phyloP scores from a whole-genome alignment of 2,329 filamentous ascomycete genomes.

The Alternaria tenuissima region DNA sequence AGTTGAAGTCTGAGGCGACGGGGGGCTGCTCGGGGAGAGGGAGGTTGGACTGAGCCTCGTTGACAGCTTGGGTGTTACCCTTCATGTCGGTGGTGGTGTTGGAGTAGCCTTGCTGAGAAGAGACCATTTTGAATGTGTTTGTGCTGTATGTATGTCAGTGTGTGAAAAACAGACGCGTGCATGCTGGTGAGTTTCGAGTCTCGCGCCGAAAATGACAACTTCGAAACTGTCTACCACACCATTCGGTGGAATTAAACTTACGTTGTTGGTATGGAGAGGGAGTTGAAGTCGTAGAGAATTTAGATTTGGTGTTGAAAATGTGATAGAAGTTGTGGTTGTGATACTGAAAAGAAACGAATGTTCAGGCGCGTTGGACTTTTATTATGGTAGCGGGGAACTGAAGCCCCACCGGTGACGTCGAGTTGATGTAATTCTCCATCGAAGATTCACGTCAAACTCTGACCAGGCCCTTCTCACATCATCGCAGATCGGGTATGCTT shows the following conservation, averaged over 20 bases:
- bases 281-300: neutral
- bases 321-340: slow-evolving; percentile 10
- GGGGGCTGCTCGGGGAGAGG: slow-evolving; percentile 82
- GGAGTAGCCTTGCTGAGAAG: slow-evolving; percentile 35
- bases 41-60: slow-evolving; percentile 74
- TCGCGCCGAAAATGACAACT: slow-evolving; percentile 1
- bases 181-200: neutral
- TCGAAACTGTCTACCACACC: neutral
- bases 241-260: slow-evolving; percentile 10
- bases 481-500: slow-evolving; percentile 13
- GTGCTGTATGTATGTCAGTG: slow-evolving; percentile 4
- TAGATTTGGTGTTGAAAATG: neutral
- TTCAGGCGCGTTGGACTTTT: slow-evolving; percentile 20
- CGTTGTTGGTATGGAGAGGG: slow-evolving; percentile 14
- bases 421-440: slow-evolving; percentile 18
- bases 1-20: slow-evolving; percentile 79
- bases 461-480: slow-evolving; percentile 13
- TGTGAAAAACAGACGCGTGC: neutral
- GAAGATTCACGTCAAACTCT: slow-evolving; percentile 15
- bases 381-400: slow-evolving; percentile 14
- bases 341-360: slow-evolving; percentile 6
- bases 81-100: slow-evolving; percentile 35
- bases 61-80: slow-evolving; percentile 63
- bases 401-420: slow-evolving; percentile 30
- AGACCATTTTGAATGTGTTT: slow-evolving; percentile 31